Base-by-base conservation (phyloP, 768 basidiomycete genomes). In the Jaapia argillacea region DNA sequence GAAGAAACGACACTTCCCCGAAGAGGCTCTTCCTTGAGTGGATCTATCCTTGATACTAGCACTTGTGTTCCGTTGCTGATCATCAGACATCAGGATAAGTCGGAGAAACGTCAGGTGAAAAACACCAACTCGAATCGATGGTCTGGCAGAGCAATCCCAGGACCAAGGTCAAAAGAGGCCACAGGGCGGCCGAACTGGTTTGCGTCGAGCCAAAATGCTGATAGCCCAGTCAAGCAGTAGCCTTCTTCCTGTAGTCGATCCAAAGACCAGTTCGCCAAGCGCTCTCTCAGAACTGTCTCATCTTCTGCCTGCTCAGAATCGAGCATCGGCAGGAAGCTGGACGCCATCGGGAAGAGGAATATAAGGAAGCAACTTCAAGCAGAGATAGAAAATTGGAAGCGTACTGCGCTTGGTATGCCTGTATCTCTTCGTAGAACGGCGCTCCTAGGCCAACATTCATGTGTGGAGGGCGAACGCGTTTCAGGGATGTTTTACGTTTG, bases 51-150 rank as follows among this genome's bases (percentile, higher is more conserved):
- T 3, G 74, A 83, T 16, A 88, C 58, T 3, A 88, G 60, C 1
- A 90, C 71, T 46, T 79, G 76, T 0, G 75, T 75, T 3, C 88
- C 87, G 40, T 74, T 77, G 47, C 87, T 90, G 44, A 20, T 24
- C 35, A 41, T 31, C n/a, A 24, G 16, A 16, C 36, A 42, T 45
- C 14, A 46, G 42, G 13, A 36, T 37, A 41, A 39, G 44, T n/a
- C 24, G 24, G 36, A 12, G 10, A 25, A 41, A 21, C 24, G 41
- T 13, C 22, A 36, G 0, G 4, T 23, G 24, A 6, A 28, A 18
- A 18, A 42, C 10, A 50, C 77, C 54, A 52, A 88, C 88, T 78
- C 77, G 48, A 91, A 83, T 44, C 72, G 71, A 55, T 86, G 75
- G 28, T 77, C 74, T 0, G 78, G 79, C 4, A 91, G 63, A 10